Evolutionary conservation across 2,329 filamentous ascomycete genomes (phyloP).

Genomic region (Aspergillus fructus): DNA sequence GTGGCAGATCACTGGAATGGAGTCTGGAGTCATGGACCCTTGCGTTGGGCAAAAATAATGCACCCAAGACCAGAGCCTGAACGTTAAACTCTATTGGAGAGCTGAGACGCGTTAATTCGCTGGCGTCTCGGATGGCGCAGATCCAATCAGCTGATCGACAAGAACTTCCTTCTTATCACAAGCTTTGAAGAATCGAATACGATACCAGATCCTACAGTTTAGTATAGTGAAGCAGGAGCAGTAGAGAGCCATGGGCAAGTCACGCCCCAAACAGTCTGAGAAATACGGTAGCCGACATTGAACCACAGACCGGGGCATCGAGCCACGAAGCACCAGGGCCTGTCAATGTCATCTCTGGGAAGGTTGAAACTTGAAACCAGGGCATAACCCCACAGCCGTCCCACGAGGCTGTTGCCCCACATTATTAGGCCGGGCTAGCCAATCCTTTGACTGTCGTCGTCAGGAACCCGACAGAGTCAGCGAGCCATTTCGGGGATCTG

Average conservation of each 20-base stretch:
- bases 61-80: neutral
- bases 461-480: slow-evolving; percentile 4
- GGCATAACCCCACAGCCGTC: slow-evolving; percentile 22
- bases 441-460: neutral
- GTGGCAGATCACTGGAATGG: neutral
- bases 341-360: slow-evolving; percentile 11
- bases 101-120: neutral
- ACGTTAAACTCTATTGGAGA: slow-evolving; percentile 3
- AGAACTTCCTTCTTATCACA: neutral
- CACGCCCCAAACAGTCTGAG: neutral
- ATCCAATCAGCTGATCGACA: slow-evolving; percentile 1
- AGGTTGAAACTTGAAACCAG: slow-evolving; percentile 14
- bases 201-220: neutral
- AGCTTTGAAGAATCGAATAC: neutral
- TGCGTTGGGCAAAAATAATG: neutral
- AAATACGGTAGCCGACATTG: neutral
- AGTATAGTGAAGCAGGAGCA: neutral
- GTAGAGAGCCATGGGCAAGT: neutral
- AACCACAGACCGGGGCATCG: neutral
- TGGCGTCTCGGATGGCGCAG: slow-evolving; percentile 2
- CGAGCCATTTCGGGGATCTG: slow-evolving; percentile 3
- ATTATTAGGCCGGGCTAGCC: neutral
- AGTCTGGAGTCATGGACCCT: slow-evolving; percentile 4
- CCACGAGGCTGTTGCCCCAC: slow-evolving; percentile 25
- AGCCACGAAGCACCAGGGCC: neutral